Conservation (phyloP, 306 rosid species). For the Glycine soja region DNA sequence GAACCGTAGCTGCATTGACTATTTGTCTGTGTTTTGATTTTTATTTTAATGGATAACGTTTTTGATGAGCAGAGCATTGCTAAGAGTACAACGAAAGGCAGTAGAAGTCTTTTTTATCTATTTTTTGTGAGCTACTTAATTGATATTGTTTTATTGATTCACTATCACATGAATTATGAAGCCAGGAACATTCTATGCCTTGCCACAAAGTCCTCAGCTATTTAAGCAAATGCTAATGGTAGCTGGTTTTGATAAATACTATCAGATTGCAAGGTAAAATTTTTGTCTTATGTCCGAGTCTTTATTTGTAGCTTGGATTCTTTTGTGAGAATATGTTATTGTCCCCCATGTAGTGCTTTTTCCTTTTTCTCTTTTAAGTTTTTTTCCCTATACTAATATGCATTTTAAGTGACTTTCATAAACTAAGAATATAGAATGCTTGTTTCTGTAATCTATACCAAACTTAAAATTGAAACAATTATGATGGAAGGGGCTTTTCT, state of each 20-base stretch:
- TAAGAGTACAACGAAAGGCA: background rate
- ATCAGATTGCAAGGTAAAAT: slow-evolving; percentile 85
- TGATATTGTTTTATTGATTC: slow-evolving; percentile 58
- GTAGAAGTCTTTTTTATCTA: background rate
- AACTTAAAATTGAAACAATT: background rate
- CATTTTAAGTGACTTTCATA: slow-evolving; percentile 21
- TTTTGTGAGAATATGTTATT: slow-evolving; percentile 15
- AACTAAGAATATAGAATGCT: background rate
- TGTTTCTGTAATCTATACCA: slow-evolving; percentile 11
- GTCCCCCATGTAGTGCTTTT: background rate
- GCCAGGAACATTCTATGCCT: slow-evolving; percentile 98
- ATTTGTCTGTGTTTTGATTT: slow-evolving; percentile 1
- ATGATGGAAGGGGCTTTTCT: slow-evolving; percentile 23
- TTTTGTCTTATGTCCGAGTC: slow-evolving; percentile 34
- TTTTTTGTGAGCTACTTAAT: slow-evolving; percentile 27
- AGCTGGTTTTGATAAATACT: slow-evolving; percentile 92
- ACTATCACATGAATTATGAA: slow-evolving; percentile 65
- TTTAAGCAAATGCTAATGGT: slow-evolving; percentile 99
- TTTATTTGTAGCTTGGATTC: slow-evolving; percentile 9
- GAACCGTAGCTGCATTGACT: slow-evolving; percentile 5
- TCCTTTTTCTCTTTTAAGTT: background rate
- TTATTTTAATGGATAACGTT: slow-evolving; percentile 29
- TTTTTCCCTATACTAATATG: slow-evolving; percentile 9
- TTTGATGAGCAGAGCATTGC: background rate
- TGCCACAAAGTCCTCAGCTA: slow-evolving; percentile 98